Evolutionary conservation across 768 basidiomycete species (phyloP).

Genomic region (Rickenella mellea): DNA sequence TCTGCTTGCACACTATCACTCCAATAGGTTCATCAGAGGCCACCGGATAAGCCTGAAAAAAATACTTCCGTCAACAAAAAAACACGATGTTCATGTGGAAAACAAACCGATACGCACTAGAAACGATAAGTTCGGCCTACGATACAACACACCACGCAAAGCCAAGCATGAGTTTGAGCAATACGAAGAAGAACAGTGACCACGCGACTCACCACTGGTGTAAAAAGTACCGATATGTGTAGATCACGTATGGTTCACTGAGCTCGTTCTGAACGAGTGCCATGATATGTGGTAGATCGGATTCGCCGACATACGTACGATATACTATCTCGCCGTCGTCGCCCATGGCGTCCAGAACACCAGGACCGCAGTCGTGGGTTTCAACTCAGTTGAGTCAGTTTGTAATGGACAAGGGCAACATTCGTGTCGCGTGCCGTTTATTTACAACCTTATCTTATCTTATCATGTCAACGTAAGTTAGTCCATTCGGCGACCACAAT

Average conservation of each 20-base stretch:
- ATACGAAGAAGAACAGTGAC: conserved; percentile 4
- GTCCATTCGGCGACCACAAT: no score
- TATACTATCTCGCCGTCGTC: conserved; percentile 38
- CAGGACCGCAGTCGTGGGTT: no score
- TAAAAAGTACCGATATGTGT: conserved; percentile 95
- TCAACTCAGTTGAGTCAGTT: no score
- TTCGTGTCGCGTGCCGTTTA: no score
- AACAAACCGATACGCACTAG: conserved; percentile 34
- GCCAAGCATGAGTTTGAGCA: conserved; percentile 24
- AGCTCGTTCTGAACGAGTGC: conserved; percentile 83
- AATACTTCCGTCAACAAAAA: conserved; percentile 2
- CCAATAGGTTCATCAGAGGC: conserved; percentile 61
- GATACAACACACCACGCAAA: conserved; percentile 3
- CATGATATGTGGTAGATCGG: conserved; percentile 78
- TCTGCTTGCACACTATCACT: conserved; percentile 96
- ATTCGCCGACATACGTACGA: conserved; percentile 66
- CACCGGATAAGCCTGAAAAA: conserved; percentile 46
- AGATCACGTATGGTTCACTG: conserved; percentile 92
- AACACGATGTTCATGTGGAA: conserved; percentile 4
- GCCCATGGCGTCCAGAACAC: no score
- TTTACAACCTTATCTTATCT: no score
- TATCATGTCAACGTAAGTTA: no score
- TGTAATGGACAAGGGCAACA: no score
- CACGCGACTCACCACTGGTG: conserved; percentile 73
- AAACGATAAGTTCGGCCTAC: conserved; percentile 84